A percentile compares a stretch with the other conserved stretches of the same genome.
Conservation (phyloP, 495 filamentous ascomycete species). For the Talaromyces wortmannii region DNA sequence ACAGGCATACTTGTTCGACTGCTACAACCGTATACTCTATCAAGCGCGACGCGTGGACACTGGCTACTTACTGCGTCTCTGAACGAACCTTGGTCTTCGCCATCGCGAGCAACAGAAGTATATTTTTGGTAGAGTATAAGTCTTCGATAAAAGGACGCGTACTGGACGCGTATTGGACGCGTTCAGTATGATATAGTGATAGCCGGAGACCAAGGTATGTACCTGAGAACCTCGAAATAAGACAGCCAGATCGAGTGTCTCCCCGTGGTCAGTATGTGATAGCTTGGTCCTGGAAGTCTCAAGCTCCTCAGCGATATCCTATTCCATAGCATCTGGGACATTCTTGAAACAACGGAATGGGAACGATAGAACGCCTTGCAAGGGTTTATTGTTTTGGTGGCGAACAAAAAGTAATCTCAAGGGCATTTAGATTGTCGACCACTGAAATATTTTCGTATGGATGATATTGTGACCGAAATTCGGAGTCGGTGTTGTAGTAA, state of each 20-base stretch:
- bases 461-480: background rate
- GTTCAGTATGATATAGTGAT: slow-evolving; percentile 4
- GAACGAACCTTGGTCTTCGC: slow-evolving; percentile 3
- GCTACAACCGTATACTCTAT: slow-evolving; percentile 1
- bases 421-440: background rate
- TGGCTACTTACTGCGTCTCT: slow-evolving; percentile 1
- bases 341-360: slow-evolving; percentile 4
- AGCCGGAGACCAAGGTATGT: slow-evolving; percentile 2
- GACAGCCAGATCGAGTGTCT: slow-evolving; percentile 1
- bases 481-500: too few relatives aligned
- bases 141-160: slow-evolving; percentile 1
- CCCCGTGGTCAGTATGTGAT: background rate
- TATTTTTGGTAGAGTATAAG: slow-evolving; percentile 1
- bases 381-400: background rate
- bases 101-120: slow-evolving; percentile 2
- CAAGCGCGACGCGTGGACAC: slow-evolving; percentile 2
- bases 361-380: slow-evolving; percentile 2
- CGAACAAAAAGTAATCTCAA: slow-evolving; percentile 8
- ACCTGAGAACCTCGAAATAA: background rate
- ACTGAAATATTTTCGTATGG: slow-evolving; percentile 10
- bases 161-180: too few relatives aligned
- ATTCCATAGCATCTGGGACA: slow-evolving; percentile 1
- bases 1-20: background rate
- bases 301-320: slow-evolving; percentile 4
- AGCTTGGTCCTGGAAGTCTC: slow-evolving; percentile 1